These are phyloP conservation scores for Penicillium turbatum DNA, from an alignment of 495 filamentous ascomycete species.

Conservation along the genomic window DNA sequence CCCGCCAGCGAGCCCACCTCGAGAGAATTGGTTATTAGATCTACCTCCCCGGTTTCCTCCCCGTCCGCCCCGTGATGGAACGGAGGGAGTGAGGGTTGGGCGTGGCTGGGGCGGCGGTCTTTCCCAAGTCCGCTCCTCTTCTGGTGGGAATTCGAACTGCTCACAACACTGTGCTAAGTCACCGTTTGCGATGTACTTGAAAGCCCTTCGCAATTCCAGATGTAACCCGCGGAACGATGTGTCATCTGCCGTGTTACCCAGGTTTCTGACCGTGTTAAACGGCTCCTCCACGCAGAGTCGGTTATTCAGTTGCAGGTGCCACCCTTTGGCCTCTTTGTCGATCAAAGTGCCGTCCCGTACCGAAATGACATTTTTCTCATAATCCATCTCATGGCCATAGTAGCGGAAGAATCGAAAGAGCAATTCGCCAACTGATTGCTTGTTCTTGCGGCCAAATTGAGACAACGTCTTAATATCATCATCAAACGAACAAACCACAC, in stretches of 20 bases:
- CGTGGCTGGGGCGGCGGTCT: conserved; percentile 61
- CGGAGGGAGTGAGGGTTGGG: conserved; percentile 53
- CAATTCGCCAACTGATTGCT: conserved; percentile 74
- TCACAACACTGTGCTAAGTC: conserved; percentile 78
- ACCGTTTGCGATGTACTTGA: conserved; percentile 68
- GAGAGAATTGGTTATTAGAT: conserved; percentile 43
- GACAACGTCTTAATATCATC: conserved; percentile 72
- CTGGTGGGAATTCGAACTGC: conserved; percentile 76
- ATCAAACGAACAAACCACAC: conserved; percentile 69
- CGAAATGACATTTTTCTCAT: conserved; percentile 77
- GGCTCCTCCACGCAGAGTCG: conserved; percentile 93
- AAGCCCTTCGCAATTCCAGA: conserved; percentile 81
- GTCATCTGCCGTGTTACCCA: conserved; percentile 95
- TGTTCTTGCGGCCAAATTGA: conserved; percentile 74
- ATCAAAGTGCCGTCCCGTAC: conserved; percentile 79
- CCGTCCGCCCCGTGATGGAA: conserved; percentile 45
- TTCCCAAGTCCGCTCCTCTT: conserved; percentile 74
- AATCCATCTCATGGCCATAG: conserved; percentile 91
- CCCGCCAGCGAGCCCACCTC: conserved; percentile 43
- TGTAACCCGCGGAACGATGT: conserved; percentile 88
- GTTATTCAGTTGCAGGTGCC: conserved; percentile 73
- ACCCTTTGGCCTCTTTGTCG: conserved; percentile 81
- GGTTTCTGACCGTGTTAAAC: conserved; percentile 88
- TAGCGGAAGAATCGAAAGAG: conserved; percentile 92
- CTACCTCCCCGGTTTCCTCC: conserved; percentile 57